Evolutionary conservation across 1,139 yeast species (phyloP).

Genomic region (Debaryomycetaceae sp.): DNA sequence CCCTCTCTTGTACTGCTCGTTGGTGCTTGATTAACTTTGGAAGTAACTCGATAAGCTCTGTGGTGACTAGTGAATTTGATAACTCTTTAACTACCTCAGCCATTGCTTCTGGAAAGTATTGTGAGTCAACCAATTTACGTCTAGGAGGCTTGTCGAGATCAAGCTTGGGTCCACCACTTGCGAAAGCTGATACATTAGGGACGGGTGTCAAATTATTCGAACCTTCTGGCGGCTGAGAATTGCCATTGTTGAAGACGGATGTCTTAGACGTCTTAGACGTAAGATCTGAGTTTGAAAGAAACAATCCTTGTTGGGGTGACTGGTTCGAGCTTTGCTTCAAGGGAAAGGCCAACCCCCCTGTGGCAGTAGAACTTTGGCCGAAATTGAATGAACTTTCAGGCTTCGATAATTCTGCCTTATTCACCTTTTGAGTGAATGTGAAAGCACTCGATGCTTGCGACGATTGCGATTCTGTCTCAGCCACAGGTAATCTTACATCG

Average conservation of each 20-base stretch:
- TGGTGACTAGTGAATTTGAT: constrained; percentile 25
- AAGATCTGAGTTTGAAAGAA: not conserved
- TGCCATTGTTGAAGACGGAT: not conserved
- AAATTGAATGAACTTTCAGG: constrained; percentile 4
- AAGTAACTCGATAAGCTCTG: constrained; percentile 25
- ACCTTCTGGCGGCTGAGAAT: not conserved
- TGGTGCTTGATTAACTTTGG: constrained; percentile 22
- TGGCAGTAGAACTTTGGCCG: not conserved
- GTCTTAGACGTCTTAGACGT: not conserved
- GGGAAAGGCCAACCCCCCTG: not conserved
- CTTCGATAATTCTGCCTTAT: constrained; percentile 1
- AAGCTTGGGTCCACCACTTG: not conserved
- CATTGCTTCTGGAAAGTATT: constrained; percentile 17
- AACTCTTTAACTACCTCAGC: constrained; percentile 24
- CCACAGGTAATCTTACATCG: not conserved
- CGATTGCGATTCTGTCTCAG: not conserved
- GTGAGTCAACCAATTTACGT: constrained; percentile 15
- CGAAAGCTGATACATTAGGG: not conserved
- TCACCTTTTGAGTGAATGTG: not conserved
- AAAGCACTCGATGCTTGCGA: not conserved
- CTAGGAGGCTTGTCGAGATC: not conserved
- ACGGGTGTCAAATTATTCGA: not conserved
- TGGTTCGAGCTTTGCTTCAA: not conserved
- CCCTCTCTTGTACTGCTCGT: constrained; percentile 21
- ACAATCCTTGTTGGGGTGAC: no score